Conservation (phyloP, 192 early-diverging fungal genomes). For the Backusella luteola region DNA sequence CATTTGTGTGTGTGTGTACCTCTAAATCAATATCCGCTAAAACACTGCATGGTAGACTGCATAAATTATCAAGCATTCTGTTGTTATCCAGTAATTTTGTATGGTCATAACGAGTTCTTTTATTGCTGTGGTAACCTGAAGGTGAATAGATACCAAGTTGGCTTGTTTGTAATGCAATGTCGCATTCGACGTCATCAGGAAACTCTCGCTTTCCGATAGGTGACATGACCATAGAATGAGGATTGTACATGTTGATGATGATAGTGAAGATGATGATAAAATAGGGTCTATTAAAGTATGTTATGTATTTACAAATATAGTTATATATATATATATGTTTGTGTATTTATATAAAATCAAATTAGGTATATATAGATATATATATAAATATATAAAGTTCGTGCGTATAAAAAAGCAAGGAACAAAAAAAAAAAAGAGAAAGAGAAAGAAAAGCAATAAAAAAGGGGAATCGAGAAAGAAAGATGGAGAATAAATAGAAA, state of each 20-base stretch:
- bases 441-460: not conserved
- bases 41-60: conserved; percentile 14
- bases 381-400: not conserved
- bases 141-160: conserved; percentile 7
- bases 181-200: not conserved
- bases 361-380: not conserved
- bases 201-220: conserved; percentile 9
- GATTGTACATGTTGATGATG: not conserved
- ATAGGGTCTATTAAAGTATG: not conserved
- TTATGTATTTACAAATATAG: not conserved
- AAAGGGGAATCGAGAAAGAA: not conserved
- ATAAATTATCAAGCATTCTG: conserved; percentile 13
- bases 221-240: conserved; percentile 5
- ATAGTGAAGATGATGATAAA: not conserved
- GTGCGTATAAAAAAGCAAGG: not conserved
- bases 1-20: not conserved
- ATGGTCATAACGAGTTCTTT: conserved; percentile 12
- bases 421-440: not conserved
- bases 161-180: conserved; percentile 10
- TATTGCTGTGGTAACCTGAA: not conserved
- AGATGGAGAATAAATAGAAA: conserved; percentile 6
- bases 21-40: conserved; percentile 23
- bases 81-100: not conserved
- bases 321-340: not conserved
- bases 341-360: not conserved